Evolutionary conservation across 768 basidiomycete genomes (phyloP), one percentile per base, ranked within the genome.

Genomic region (Amanita muscaria): DNA sequence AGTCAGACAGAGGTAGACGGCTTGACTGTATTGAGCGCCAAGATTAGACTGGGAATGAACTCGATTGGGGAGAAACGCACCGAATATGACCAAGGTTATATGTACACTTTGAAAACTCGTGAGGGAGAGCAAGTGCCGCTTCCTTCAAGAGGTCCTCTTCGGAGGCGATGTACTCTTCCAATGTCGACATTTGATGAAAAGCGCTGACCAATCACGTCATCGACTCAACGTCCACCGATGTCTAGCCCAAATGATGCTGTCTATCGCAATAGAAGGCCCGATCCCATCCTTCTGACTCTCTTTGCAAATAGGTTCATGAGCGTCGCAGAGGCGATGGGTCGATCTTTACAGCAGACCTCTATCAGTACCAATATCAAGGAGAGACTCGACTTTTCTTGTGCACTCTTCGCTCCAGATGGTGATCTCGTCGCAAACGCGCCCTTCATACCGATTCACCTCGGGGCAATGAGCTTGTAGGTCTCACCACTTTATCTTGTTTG

Each of bases 301-400:
- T 97, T 96, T 55, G 88, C 90, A 9, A 93, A 96, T 56, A 85
- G 93, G 34, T 93, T 97, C 67, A 97, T 97, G 93, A 88, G 88
- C 54, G 88, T 97, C 15, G 91, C 91, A 7, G 91, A 94, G 59
- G 91, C 91, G 8, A 96, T 94, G 91, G 92, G 91, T 8, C 72
- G 87, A 39, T 87, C 87, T 0, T 67, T 93, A 18, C 88, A 86
- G 60, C 87, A 93, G 60, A 93, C 91, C 0, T 80, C 90, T 3
- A 92, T 92, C 55, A 83, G 84, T 57, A 92, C 90, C 12, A 93
- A 97, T 57, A 94, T 94, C 72, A 94, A 93, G 64, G 93, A 96
- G 61, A 77, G 93, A 3, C 76, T 96, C 36, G 93, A 96, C 63
- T 96, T 88, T 60, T 90, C 87, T 8, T 98, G 93, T 63, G 93